phyloP scores from a whole-genome alignment of 164 flowering plant genomes.

The Annona squamosa region DNA sequence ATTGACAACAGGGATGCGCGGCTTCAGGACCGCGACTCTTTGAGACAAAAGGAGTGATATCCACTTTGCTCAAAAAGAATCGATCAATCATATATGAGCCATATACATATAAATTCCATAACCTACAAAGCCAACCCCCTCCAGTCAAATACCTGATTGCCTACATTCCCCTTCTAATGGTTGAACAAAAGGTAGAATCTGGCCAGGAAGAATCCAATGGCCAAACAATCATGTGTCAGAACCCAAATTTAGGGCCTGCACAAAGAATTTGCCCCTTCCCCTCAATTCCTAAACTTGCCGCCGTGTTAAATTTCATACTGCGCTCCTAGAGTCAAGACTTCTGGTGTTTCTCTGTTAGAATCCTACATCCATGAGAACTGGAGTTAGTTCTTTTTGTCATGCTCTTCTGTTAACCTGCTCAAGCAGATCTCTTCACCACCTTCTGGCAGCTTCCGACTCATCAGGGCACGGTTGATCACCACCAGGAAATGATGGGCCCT shows the following conservation, averaged over 20 bases:
- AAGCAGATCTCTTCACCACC: constrained; percentile 18
- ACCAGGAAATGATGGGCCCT: constrained; percentile 43
- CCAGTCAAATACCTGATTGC: not conserved
- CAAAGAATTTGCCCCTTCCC: constrained; percentile 11
- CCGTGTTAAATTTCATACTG: constrained; percentile 5
- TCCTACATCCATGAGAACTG: not conserved
- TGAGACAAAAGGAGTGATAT: not conserved
- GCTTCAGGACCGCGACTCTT: not conserved
- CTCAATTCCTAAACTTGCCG: constrained; percentile 1
- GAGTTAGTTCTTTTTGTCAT: not conserved
- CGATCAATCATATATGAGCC: not conserved
- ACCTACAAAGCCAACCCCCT: not conserved
- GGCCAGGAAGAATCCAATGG: constrained; percentile 6
- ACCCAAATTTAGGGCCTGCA: constrained; percentile 15
- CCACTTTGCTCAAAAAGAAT: constrained; percentile 1
- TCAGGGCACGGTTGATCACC: constrained; percentile 28
- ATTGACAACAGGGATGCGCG: not conserved
- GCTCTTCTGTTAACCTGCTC: not conserved
- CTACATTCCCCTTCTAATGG: not conserved
- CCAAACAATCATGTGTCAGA: not conserved
- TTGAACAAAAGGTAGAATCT: constrained; percentile 1
- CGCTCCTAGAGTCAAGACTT: constrained; percentile 1
- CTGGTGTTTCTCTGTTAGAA: not conserved
- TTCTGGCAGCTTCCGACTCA: constrained; percentile 4
- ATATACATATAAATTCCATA: not conserved